Evolutionary conservation across 495 filamentous ascomycete species (phyloP), one percentile per base, ranked within the genome.

Genomic region (Tuber calosporum): DNA sequence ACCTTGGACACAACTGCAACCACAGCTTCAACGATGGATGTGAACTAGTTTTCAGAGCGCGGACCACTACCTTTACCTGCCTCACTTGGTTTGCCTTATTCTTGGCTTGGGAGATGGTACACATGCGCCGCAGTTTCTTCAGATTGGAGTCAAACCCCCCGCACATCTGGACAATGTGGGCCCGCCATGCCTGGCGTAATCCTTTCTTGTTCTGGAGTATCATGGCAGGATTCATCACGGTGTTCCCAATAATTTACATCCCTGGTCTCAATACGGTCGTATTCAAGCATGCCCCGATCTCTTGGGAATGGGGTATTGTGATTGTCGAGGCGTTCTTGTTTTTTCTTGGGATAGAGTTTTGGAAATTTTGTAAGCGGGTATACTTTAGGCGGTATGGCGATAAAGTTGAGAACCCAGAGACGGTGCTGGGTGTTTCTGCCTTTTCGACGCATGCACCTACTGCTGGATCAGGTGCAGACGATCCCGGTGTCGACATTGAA

Each of bases 71-170:
- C 11, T 96, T 93, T 76, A 90, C 88, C 22, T 90, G 89, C 67
- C 85, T 93, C 71, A 92, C 91, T 4, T 92, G 90, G 89, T 90
- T 91, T 74, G 88, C 90, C 3, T 85, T 92, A 20, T 90, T 92
- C 83, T 84, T 90, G 37, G 90, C 90, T 4, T 91, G 90, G 90
- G 89, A 91, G 80, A 89, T 90, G 86, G 86, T 91, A 40, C 83
- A 90, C 76, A 84, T 91, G 77, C 88, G 89, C 5, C 87, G 87
- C 66, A 87, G 86, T 69, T 89, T 92, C 82, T 92, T 92, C 85
- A 83, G 84, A 69, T 90, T 90, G 87, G 86, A 88, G 74, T 86
- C 89, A 9, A 84, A 82, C 43, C 86, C 84, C 67, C 86, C 84
- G 74, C 88, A 86, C 34, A 84, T 87, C 75, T 83, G 82, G 82